Percentiles rank a stretch among this genome's conserved stretches.
phyloP scores from a whole-genome alignment of 2,329 filamentous ascomycete genomes.

The Nemania bipapillata region DNA sequence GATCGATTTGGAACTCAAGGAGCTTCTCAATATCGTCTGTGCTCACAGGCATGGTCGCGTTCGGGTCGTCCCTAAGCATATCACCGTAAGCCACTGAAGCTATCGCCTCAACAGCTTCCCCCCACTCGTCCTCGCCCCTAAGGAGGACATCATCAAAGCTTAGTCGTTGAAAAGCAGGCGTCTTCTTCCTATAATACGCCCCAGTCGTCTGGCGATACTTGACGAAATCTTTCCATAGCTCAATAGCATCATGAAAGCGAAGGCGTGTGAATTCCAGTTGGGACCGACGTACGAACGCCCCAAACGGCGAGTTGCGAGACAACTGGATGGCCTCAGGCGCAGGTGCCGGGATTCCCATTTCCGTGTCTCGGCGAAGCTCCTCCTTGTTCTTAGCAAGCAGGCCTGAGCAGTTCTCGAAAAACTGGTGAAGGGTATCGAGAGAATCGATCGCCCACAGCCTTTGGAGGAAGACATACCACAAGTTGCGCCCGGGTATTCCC shows the following conservation, averaged over 20 bases:
- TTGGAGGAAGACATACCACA: constrained; percentile 87
- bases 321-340: constrained; percentile 67
- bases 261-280: constrained; percentile 82
- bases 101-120: constrained; percentile 59
- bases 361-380: constrained; percentile 66
- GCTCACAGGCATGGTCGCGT: constrained; percentile 66
- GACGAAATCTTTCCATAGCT: constrained; percentile 85
- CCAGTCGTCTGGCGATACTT: constrained; percentile 82
- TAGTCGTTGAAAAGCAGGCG: constrained; percentile 66
- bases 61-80: constrained; percentile 59
- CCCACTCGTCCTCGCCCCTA: constrained; percentile 62
- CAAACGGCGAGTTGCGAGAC: constrained; percentile 80
- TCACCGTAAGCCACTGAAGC: constrained; percentile 64
- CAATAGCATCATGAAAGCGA: constrained; percentile 80
- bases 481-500: constrained; percentile 75
- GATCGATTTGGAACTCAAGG: constrained; percentile 86
- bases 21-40: constrained; percentile 82
- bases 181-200: constrained; percentile 70
- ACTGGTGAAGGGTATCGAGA: constrained; percentile 79
- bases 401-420: constrained; percentile 71
- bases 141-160: constrained; percentile 69
- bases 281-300: constrained; percentile 79
- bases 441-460: constrained; percentile 87
- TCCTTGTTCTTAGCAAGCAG: constrained; percentile 72
- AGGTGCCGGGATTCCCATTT: constrained; percentile 62